Percentiles rank a stretch among this genome's conserved stretches.
phyloP scores from a whole-genome alignment of 441 rosid genomes.

The Omphalea diandra region DNA sequence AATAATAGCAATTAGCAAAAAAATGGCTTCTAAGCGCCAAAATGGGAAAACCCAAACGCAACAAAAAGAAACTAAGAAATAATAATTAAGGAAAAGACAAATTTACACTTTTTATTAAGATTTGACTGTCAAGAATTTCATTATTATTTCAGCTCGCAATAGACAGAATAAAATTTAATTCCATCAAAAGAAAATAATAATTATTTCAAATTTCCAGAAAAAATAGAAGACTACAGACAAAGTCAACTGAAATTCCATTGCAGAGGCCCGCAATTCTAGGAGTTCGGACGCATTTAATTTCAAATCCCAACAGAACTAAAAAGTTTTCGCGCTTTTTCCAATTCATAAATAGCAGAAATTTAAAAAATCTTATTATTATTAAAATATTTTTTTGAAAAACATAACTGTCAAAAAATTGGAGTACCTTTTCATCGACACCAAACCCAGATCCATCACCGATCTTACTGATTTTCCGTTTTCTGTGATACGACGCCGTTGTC shows the following conservation, averaged over 20 bases:
- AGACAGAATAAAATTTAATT: conserved; percentile 21
- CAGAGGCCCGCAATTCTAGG: conserved; percentile 54
- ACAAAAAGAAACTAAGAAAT: conserved; percentile 16
- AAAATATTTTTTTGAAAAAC: neutral
- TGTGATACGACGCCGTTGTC: conserved; percentile 23
- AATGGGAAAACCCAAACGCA: conserved; percentile 25
- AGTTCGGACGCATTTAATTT: conserved; percentile 19
- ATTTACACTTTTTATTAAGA: conserved; percentile 36
- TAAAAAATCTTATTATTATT: conserved; percentile 6
- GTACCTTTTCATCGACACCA: conserved; percentile 38
- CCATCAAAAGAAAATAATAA: neutral
- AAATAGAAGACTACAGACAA: conserved; percentile 12
- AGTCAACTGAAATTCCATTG: conserved; percentile 35
- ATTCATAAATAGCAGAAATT: conserved; percentile 19
- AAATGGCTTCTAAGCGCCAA: conserved; percentile 28
- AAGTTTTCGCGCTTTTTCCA: conserved; percentile 25
- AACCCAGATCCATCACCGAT: conserved; percentile 48
- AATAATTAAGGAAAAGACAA: conserved; percentile 41
- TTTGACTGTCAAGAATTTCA: conserved; percentile 28
- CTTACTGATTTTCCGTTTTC: conserved; percentile 52
- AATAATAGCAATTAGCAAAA: conserved; percentile 10
- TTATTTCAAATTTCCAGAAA: neutral
- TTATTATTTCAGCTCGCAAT: conserved; percentile 24
- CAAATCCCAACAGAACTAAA: neutral
- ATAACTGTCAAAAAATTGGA: neutral